Conservation (phyloP, 148 eudicot species). For the Camellia lanceoleosa region DNA sequence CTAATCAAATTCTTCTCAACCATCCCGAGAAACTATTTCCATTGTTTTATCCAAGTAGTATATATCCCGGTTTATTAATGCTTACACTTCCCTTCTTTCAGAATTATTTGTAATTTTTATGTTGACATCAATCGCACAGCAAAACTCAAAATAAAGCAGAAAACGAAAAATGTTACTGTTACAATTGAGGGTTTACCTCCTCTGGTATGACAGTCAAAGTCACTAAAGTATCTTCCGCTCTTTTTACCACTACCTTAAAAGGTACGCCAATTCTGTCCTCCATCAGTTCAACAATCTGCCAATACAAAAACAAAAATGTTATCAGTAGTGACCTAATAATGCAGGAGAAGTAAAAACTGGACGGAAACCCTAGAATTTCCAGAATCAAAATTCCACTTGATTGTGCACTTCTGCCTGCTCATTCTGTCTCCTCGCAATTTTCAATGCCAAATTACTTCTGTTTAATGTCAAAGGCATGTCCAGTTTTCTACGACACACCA, state of each 20-base stretch:
- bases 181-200: conserved; percentile 3
- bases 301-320: background rate
- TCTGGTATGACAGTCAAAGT: conserved; percentile 8
- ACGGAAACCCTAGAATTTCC: background rate
- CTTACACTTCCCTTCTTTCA: no score
- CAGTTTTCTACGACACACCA: no score
- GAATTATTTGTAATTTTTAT: no score
- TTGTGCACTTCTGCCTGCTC: background rate
- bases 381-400: background rate
- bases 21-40: no score
- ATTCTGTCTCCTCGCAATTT: background rate
- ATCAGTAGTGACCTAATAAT: background rate
- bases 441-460: background rate
- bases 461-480: background rate
- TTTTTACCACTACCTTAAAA: conserved; percentile 9
- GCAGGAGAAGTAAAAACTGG: background rate
- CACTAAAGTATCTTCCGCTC: background rate
- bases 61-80: no score
- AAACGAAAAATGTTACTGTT: no score
- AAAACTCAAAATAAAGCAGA: no score
- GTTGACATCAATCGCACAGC: no score
- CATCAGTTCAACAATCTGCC: background rate
- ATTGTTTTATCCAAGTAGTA: no score
- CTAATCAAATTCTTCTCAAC: no score
- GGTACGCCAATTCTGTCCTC: conserved; percentile 2